Conservation (phyloP, 352 stramenopile species). For the Globisporangium barbulae region DNA sequence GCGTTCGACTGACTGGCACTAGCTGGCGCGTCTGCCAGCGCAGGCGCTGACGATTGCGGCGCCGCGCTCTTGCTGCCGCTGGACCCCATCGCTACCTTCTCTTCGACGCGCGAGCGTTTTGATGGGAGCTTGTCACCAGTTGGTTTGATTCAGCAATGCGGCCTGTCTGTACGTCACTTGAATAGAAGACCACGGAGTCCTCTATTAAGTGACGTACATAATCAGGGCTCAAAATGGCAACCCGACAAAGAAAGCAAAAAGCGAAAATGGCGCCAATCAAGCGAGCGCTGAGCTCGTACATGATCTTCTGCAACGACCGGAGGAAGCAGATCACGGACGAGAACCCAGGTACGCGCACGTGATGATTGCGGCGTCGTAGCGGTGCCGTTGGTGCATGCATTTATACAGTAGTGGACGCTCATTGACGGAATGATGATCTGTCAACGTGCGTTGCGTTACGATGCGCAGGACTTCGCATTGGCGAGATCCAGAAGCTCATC, state of each 20-base stretch:
- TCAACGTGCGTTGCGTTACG: not conserved
- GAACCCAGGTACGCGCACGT: slow-evolving; percentile 38
- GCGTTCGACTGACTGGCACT: slow-evolving; percentile 20
- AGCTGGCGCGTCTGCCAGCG: slow-evolving; percentile 6
- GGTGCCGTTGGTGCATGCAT: not conserved
- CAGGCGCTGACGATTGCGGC: not conserved
- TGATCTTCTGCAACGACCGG: slow-evolving; percentile 79
- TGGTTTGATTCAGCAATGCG: not conserved
- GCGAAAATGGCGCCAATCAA: slow-evolving; percentile 57
- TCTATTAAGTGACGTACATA: not conserved
- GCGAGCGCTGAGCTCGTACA: slow-evolving; percentile 85
- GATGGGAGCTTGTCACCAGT: not conserved
- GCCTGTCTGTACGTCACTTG: not conserved
- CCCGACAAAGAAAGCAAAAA: slow-evolving; percentile 1
- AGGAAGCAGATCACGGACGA: slow-evolving; percentile 62
- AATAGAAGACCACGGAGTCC: slow-evolving; percentile 4
- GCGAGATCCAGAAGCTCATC: slow-evolving; percentile 88
- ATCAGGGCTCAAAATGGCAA: not conserved
- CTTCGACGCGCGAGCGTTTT: not conserved
- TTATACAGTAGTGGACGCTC: not conserved
- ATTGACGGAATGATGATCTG: not conserved
- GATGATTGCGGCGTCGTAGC: too few relatives aligned
- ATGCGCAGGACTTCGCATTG: slow-evolving; percentile 41
- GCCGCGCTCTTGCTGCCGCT: slow-evolving; percentile 52
- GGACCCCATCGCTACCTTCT: slow-evolving; percentile 37